Percentiles rank a stretch among this genome's conserved stretches.
Conservation (phyloP, 176 grass and related monocot species). For the Eragrostis nindensis region DNA sequence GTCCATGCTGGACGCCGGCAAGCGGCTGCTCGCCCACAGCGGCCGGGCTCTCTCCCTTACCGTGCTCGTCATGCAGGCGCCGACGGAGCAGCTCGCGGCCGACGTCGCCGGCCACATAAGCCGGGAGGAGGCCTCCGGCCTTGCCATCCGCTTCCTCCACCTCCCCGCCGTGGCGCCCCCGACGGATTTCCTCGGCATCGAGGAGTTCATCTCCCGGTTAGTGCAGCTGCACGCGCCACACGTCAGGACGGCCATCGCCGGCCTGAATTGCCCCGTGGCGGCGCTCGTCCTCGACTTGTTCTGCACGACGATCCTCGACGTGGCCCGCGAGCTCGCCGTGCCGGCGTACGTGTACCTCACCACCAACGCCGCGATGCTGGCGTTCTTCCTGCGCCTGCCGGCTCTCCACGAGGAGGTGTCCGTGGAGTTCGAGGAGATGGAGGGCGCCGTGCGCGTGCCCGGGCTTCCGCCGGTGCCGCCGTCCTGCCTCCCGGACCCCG, state of each 20-base stretch:
- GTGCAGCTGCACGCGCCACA: slow-evolving; percentile 32
- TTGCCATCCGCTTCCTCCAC: slow-evolving; percentile 27
- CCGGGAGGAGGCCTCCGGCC: slow-evolving; percentile 24
- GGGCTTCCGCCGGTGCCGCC: slow-evolving; percentile 45
- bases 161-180: slow-evolving; percentile 36
- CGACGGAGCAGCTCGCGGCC: not conserved
- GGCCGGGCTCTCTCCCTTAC: slow-evolving; percentile 11
- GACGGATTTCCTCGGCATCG: not conserved
- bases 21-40: slow-evolving; percentile 31
- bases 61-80: slow-evolving; percentile 32
- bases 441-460: slow-evolving; percentile 19
- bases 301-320: slow-evolving; percentile 42
- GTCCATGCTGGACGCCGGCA: slow-evolving; percentile 30
- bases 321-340: slow-evolving; percentile 44
- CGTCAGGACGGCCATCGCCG: slow-evolving; percentile 27
- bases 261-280: not conserved
- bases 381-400: slow-evolving; percentile 41
- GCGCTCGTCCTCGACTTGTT: slow-evolving; percentile 55
- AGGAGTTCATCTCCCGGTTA: slow-evolving; percentile 40
- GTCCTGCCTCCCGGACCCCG: not conserved
- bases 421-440: slow-evolving; percentile 39
- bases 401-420: slow-evolving; percentile 41
- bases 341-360: slow-evolving; percentile 54
- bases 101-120: not conserved
- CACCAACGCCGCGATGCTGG: slow-evolving; percentile 21